Evolutionary conservation across 2,329 filamentous ascomycete genomes (phyloP), one percentile per base, ranked within the genome.

Genomic region (Fonsecaea pedrosoi): DNA sequence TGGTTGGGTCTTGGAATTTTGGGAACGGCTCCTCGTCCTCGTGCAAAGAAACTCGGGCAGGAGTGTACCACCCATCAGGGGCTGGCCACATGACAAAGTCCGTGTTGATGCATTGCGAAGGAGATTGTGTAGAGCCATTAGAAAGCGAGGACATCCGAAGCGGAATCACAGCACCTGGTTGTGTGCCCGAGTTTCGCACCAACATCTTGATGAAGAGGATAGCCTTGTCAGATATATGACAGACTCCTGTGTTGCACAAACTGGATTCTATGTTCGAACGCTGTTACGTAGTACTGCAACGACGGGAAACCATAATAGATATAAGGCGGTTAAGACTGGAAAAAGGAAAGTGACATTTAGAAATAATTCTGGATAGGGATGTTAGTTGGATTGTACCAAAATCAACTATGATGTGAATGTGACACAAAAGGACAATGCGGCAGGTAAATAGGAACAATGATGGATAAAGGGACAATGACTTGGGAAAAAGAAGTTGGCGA

Each of bases 1-100:
- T 53, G 12, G 34, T 34, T 13, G 42, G 48, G 12, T 54, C 59
- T 21, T 54, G 10, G 25, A 60, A 21, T n/a, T 13, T 7, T 42
- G 9, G 57, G 42, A 60, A 60, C 6, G 40, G 57, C 8, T 48
- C 57, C 30, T 35, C 15, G 18, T 37, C 21, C 10, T 60, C 38
- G 18, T 50, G 18, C 30, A 34, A 25, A 10, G 30, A 7, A 18
- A 2, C 40, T 12, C 1, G 40, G 4, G 13, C 6, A 9, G 57
- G 13, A 42, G 21, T 5, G 32, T 30, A 42, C 30, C 13, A 34
- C n/a, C 37, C 34, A 9, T 48, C 57, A 35, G 57, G 30, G 21
- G 32, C 40, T 15, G 40, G 57, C 57, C 57, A 18, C 15, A 32
- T 18, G 15, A 18, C 40, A 35, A 2, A 34, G 40, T 10, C 9